phyloP scores from a whole-genome alignment of 169 alveolate species.

The Miamiensis avidus region DNA sequence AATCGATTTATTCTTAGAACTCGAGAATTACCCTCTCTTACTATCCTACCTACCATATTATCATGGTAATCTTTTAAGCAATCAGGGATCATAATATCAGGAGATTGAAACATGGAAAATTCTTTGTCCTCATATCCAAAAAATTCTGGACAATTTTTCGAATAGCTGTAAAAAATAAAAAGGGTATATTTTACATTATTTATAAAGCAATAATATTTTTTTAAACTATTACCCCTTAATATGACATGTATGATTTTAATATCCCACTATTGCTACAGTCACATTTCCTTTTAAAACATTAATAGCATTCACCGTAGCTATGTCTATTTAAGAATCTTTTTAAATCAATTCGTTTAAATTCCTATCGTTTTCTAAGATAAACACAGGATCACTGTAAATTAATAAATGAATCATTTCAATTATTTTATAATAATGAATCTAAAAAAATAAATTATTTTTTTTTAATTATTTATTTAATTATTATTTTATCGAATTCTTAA shows the following conservation, averaged over 20 bases:
- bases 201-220: too few relatives aligned
- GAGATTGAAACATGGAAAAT: too few relatives aligned
- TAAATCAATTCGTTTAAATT: neutral
- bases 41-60: neutral
- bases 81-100: neutral
- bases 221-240: neutral
- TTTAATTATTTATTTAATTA: too few relatives aligned
- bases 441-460: too few relatives aligned
- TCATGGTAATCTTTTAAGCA: neutral
- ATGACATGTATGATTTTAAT: neutral
- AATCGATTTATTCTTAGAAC: neutral
- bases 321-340: neutral
- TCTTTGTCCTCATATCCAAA: neutral
- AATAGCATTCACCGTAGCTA: neutral
- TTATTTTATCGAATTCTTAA: too few relatives aligned
- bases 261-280: neutral
- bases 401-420: too few relatives aligned
- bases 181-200: too few relatives aligned
- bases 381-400: neutral
- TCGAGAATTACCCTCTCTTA: neutral
- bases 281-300: neutral
- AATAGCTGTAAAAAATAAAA: too few relatives aligned
- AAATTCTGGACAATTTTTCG: neutral
- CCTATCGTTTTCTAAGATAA: neutral
- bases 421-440: neutral